Conservation (phyloP, 176 grass and related monocot species). For the Musa beccarii region DNA sequence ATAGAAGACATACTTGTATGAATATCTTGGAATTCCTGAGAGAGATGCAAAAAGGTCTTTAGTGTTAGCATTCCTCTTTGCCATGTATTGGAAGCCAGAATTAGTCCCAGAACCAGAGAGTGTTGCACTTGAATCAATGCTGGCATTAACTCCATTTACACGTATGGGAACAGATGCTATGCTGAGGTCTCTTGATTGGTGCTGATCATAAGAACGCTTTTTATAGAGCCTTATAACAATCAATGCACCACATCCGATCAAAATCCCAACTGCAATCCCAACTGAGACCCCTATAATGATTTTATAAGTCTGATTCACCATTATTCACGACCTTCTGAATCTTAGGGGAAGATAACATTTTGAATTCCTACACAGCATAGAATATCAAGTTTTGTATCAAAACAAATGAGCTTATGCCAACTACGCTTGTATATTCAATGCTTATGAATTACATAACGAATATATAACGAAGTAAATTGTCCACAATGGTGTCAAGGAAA, state of each 20-base stretch:
- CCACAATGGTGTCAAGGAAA: neutral
- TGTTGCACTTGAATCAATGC: slow-evolving; percentile 52
- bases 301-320: slow-evolving; percentile 25
- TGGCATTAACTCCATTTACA: slow-evolving; percentile 28
- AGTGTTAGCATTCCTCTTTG: slow-evolving; percentile 8
- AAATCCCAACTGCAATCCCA: slow-evolving; percentile 29
- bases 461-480: neutral
- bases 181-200: slow-evolving; percentile 27
- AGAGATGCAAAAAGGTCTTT: slow-evolving; percentile 34
- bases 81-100: neutral
- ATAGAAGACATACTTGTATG: slow-evolving; percentile 54
- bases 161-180: slow-evolving; percentile 39
- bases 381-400: neutral
- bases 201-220: slow-evolving; percentile 18
- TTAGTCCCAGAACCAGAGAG: slow-evolving; percentile 50
- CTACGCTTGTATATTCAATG: neutral
- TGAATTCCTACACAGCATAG: neutral
- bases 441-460: neutral
- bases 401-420: neutral
- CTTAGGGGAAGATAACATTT: neutral
- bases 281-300: slow-evolving; percentile 39
- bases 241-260: slow-evolving; percentile 36
- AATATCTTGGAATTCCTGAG: slow-evolving; percentile 82
- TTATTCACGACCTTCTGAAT: slow-evolving; percentile 22
- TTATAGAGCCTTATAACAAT: slow-evolving; percentile 43